These are phyloP conservation scores for Alectoria sarmentosa DNA, from an alignment of 495 filamentous ascomycete genomes.

Conservation along the genomic window DNA sequence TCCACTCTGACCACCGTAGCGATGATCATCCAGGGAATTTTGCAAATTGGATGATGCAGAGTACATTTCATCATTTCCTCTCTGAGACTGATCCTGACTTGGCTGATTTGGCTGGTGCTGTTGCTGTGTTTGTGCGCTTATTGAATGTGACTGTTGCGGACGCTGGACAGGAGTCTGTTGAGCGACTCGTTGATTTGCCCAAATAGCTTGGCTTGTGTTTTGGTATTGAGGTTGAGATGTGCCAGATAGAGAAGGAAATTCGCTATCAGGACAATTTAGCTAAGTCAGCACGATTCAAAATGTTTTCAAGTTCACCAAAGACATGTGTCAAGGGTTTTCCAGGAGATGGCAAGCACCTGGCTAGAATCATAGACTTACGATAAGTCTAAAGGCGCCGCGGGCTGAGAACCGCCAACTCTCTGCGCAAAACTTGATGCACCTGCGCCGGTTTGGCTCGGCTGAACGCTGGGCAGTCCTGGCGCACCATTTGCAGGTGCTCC, in stretches of 20 bases:
- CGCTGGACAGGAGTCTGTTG: conserved; percentile 61
- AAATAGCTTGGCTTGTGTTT: conserved; percentile 54
- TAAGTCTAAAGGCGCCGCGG: conserved; percentile 64
- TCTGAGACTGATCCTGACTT: conserved; percentile 54
- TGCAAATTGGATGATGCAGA: conserved; percentile 48
- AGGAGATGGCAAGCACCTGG: background rate
- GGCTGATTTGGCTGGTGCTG: conserved; percentile 46
- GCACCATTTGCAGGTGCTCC: conserved; percentile 66
- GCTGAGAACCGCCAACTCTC: conserved; percentile 69
- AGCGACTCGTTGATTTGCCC: conserved; percentile 55
- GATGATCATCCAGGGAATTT: conserved; percentile 49
- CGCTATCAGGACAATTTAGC: conserved; percentile 43
- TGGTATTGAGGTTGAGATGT: conserved; percentile 59
- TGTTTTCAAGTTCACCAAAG: background rate
- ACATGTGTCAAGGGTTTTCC: background rate
- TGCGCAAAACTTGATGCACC: conserved; percentile 71
- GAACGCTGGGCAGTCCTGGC: conserved; percentile 49
- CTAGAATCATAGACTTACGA: conserved; percentile 55
- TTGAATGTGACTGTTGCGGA: conserved; percentile 43
- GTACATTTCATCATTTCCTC: conserved; percentile 42
- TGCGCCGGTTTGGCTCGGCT: conserved; percentile 52
- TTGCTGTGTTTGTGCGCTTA: conserved; percentile 44
- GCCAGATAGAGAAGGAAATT: conserved; percentile 78
- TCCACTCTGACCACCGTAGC: conserved; percentile 54
- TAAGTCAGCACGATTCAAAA: conserved; percentile 8